phyloP scores from a whole-genome alignment of 192 early-diverging fungal species.

The Umbelopsis sp. region DNA sequence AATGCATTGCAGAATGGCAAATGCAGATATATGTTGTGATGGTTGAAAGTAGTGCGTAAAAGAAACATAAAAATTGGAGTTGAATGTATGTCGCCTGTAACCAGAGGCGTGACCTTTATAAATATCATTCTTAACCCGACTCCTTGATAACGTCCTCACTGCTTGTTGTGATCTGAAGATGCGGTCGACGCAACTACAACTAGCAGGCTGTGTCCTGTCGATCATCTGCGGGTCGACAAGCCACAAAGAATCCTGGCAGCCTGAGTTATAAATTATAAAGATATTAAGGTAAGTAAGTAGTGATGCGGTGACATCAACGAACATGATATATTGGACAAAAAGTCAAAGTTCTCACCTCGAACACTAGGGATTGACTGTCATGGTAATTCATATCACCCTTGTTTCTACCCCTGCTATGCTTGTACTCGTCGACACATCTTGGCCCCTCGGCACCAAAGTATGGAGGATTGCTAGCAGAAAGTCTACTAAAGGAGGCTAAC shows the following conservation, averaged over 20 bases:
- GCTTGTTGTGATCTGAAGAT: background rate
- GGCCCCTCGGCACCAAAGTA: background rate
- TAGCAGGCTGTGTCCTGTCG: background rate
- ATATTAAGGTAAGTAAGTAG: background rate
- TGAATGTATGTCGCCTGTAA: background rate
- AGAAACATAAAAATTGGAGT: too few relatives aligned
- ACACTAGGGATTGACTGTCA: background rate
- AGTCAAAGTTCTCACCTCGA: background rate
- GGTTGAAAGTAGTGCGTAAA: too few relatives aligned
- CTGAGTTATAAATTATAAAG: background rate
- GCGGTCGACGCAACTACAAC: background rate
- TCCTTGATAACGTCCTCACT: too few relatives aligned
- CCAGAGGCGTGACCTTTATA: background rate
- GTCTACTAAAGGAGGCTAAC: background rate
- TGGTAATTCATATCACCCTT: background rate
- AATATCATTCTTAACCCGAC: too few relatives aligned
- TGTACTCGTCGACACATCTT: background rate
- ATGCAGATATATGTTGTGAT: too few relatives aligned
- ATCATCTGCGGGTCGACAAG: background rate
- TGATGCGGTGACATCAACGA: background rate
- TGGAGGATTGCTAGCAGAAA: background rate
- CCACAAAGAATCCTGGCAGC: conserved; percentile 4
- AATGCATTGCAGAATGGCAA: too few relatives aligned
- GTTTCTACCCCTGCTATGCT: background rate
- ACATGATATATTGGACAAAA: background rate